These are phyloP conservation scores for Sporothrix brasiliensis DNA, from an alignment of 2,329 filamentous ascomycete genomes.

Conservation along the genomic window DNA sequence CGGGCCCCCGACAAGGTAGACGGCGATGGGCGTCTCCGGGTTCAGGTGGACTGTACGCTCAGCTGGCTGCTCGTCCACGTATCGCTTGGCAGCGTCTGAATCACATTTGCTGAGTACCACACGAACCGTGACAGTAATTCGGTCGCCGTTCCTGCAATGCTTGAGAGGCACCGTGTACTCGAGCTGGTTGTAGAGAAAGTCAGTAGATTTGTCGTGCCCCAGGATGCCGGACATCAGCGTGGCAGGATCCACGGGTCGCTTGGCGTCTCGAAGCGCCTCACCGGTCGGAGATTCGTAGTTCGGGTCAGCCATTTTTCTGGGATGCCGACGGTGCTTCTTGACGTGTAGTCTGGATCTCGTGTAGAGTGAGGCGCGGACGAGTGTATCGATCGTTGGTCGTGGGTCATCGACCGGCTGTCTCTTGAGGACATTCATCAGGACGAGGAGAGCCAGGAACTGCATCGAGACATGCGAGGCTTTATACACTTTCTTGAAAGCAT, in stretches of 20 bases:
- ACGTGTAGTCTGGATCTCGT: background rate
- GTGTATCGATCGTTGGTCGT: background rate
- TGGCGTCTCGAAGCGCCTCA: background rate
- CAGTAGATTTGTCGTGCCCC: background rate
- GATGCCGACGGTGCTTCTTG: background rate
- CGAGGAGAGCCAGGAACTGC: background rate
- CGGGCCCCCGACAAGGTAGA: constrained; percentile 71
- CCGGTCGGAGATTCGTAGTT: background rate
- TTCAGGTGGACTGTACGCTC: background rate
- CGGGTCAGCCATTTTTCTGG: background rate
- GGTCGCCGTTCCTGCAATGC: background rate
- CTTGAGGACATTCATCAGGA: constrained; percentile 8
- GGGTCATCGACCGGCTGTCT: constrained; percentile 2
- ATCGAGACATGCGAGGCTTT: constrained; percentile 5
- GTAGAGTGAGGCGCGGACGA: no score
- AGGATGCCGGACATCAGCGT: background rate
- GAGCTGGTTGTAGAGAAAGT: constrained; percentile 11
- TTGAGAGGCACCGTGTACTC: constrained; percentile 32
- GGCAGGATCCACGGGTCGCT: background rate
- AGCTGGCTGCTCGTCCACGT: background rate
- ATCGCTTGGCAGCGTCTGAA: background rate
- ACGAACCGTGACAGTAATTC: constrained; percentile 4
- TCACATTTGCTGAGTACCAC: background rate
- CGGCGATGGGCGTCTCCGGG: constrained; percentile 38
- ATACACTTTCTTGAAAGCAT: constrained; percentile 18